These are phyloP conservation scores for Leishmania guyanensis DNA, from an alignment of 208 protist species.

Conservation along the genomic window DNA sequence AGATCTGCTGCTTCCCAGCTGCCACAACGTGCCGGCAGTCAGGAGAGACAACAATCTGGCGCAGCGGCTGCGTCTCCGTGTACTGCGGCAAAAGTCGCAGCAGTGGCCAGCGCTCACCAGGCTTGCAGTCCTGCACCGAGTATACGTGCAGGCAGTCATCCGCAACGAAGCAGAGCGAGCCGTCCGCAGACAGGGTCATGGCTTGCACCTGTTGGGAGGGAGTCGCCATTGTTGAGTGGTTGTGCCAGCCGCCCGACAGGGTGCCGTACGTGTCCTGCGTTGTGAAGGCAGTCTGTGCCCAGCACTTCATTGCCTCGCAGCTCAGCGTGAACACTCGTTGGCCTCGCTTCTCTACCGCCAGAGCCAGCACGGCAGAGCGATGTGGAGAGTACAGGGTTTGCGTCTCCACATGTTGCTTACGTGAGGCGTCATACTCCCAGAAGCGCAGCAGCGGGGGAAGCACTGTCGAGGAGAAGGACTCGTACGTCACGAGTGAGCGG, in stretches of 20 bases:
- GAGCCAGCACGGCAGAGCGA: slow-evolving; percentile 51
- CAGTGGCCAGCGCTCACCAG: slow-evolving; percentile 60
- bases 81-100: slow-evolving; percentile 63
- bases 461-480: slow-evolving; percentile 58
- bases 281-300: slow-evolving; percentile 49
- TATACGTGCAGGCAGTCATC: slow-evolving; percentile 85
- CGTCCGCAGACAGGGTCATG: slow-evolving; percentile 69
- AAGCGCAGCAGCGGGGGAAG: slow-evolving; percentile 79
- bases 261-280: slow-evolving; percentile 62
- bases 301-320: slow-evolving; percentile 75
- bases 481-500: slow-evolving; percentile 80
- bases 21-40: slow-evolving; percentile 48
- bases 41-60: slow-evolving; percentile 41
- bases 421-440: slow-evolving; percentile 66
- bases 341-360: slow-evolving; percentile 61
- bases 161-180: slow-evolving; percentile 73
- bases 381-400: slow-evolving; percentile 84
- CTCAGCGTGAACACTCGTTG: slow-evolving; percentile 79
- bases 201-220: slow-evolving; percentile 49
- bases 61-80: slow-evolving; percentile 44
- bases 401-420: slow-evolving; percentile 66
- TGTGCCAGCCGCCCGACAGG: slow-evolving; percentile 60
- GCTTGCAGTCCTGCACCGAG: slow-evolving; percentile 38
- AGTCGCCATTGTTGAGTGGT: slow-evolving; percentile 70
- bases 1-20: slow-evolving; percentile 41